These are phyloP conservation scores for Salvia sclarea DNA, from an alignment of 305 asterid genomes.

Conservation along the genomic window DNA sequence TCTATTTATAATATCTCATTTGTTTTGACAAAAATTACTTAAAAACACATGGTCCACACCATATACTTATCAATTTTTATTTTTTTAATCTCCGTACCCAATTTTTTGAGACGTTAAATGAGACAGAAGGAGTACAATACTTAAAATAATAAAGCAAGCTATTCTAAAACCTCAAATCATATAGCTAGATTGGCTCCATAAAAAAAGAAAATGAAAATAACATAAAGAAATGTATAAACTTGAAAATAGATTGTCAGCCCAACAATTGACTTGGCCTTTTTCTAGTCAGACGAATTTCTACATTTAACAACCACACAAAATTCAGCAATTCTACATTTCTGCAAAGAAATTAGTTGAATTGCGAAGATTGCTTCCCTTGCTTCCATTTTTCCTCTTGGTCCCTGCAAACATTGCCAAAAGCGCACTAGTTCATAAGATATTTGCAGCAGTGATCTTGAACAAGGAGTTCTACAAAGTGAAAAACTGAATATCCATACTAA, in stretches of 20 bases:
- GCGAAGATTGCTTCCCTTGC: conserved; percentile 40
- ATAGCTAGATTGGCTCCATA: neutral
- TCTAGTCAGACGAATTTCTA: neutral
- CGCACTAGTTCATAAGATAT: neutral
- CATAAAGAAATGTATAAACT: neutral
- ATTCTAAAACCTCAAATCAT: neutral
- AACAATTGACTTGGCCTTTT: neutral
- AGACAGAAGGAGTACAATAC: neutral
- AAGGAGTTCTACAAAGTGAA: neutral
- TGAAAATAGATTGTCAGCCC: neutral
- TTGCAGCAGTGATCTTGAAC: neutral
- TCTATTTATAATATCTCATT: too few relatives aligned
- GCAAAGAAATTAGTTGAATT: conserved; percentile 63
- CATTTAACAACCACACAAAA: neutral
- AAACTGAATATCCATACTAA: neutral
- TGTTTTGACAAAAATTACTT: too few relatives aligned
- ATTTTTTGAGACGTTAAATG: too few relatives aligned
- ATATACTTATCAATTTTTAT: too few relatives aligned
- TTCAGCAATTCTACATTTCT: conserved; percentile 41
- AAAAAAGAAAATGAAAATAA: neutral
- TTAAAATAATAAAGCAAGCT: neutral
- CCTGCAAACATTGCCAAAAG: conserved; percentile 44
- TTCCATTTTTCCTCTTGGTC: conserved; percentile 51
- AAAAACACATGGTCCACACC: too few relatives aligned
- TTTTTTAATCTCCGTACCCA: too few relatives aligned